These are phyloP conservation scores for Acer negundo DNA, from an alignment of 345 rosid genomes.

Conservation along the genomic window DNA sequence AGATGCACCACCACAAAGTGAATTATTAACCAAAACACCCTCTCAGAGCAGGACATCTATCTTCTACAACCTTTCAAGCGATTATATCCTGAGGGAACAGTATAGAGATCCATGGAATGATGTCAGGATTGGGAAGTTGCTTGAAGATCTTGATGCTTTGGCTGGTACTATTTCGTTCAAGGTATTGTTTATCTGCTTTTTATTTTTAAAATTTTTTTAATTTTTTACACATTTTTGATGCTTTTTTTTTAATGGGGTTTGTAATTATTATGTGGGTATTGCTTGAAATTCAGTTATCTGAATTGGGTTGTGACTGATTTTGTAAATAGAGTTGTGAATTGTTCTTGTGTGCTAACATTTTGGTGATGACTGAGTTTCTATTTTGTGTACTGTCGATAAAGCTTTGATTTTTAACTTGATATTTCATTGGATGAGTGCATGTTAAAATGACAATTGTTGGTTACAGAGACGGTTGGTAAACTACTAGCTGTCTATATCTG, in stretches of 20 bases:
- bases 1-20: constrained; percentile 86
- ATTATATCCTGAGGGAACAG: constrained; percentile 71
- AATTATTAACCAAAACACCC: constrained; percentile 59
- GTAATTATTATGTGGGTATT: constrained; percentile 9
- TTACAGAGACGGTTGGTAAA: too few species aligned
- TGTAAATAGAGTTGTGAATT: neutral
- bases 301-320: constrained; percentile 19
- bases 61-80: constrained; percentile 64
- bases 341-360: neutral
- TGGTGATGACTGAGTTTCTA: neutral
- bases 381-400: neutral
- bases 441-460: too few species aligned
- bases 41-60: constrained; percentile 71
- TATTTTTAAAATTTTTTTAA: neutral
- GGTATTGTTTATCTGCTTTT: constrained; percentile 35
- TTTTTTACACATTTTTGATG: neutral
- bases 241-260: neutral
- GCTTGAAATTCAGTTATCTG: constrained; percentile 10
- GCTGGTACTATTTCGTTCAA: constrained; percentile 90
- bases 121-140: constrained; percentile 82
- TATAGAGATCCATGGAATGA: constrained; percentile 94
- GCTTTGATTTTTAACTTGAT: neutral
- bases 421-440: constrained; percentile 4
- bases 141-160: constrained; percentile 90
- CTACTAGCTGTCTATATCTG: too few species aligned